Evolutionary conservation across 1,284 basidiomycete genomes (phyloP), one percentile per base, ranked within the genome.

Genomic region (Moesziomyces globuligerus): DNA sequence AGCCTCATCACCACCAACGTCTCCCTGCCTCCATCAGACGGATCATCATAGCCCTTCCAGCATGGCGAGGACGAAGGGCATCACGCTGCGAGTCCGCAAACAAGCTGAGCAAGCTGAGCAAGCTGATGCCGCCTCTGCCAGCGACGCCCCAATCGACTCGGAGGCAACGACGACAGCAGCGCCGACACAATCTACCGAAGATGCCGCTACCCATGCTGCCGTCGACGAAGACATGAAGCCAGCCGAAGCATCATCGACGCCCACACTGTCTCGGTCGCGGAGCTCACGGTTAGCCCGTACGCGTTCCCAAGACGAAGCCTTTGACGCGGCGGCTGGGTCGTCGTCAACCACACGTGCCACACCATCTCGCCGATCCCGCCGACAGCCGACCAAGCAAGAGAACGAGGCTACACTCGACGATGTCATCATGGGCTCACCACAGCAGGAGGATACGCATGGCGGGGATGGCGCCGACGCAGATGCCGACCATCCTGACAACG

Each of bases 51-150:
- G 1, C 13, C 25, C 18, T 4, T 38, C 28, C 39, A 24, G 23
- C 21, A 70, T 70, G 67, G 67, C 67, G 5, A 38, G 67, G 24
- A 70, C 67, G 15, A 70, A 70, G 39, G 58, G 62, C 3, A 72
- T 72, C 58, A 67, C 62, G 4, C 43, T 72, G 26, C 51, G 58
- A 41, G 58, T 72, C 5, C 69, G 69, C 46, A 66, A 65, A 42
- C 40, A 46, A n/a, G 34, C 48, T 3, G 43, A 43, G 15, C 34
- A 29, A 10, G 39, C 38, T 23, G 51, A 58, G 8, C 59, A 58
- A 34, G 48, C 47, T 36, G 15, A 43, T 18, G 9, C 29, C n/a
- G n/a, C n/a, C n/a, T n/a, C n/a, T n/a, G n/a, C n/a, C n/a, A n/a
- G n/a, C n/a, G n/a, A n/a, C n/a, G n/a, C n/a, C n/a, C n/a, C 26